phyloP scores from a whole-genome alignment of 495 filamentous ascomycete species.

The Aspergillus sparsus region DNA sequence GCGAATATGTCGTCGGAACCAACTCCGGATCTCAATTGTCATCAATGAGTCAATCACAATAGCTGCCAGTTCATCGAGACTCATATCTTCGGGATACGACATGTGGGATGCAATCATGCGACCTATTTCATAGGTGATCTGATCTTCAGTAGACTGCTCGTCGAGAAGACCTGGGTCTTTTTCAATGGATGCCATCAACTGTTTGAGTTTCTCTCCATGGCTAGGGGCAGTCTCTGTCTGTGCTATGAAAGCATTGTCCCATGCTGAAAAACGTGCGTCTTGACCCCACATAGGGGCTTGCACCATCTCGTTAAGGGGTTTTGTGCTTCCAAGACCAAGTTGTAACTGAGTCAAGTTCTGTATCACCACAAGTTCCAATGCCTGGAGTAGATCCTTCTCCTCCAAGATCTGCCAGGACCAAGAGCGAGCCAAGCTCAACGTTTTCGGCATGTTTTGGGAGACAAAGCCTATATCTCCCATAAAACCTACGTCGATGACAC shows the following conservation, averaged over 20 bases:
- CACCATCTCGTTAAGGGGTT: neutral
- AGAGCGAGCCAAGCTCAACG: neutral
- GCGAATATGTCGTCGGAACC: constrained; percentile 35
- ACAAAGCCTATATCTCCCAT: constrained; percentile 42
- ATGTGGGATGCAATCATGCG: constrained; percentile 37
- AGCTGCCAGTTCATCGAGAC: constrained; percentile 32
- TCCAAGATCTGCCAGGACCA: neutral
- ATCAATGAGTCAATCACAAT: constrained; percentile 47
- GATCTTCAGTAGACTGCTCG: constrained; percentile 14
- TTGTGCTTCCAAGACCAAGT: neutral
- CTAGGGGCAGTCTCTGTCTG: too few species aligned
- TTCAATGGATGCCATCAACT: neutral
- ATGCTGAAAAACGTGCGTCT: neutral
- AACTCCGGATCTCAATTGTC: constrained; percentile 45
- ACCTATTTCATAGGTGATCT: constrained; percentile 25
- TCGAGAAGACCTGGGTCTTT: constrained; percentile 20
- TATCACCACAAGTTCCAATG: neutral
- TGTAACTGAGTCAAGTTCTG: neutral
- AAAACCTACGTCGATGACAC: constrained; percentile 37
- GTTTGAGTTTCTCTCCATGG: too few species aligned
- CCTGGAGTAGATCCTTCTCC: neutral
- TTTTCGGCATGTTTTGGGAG: neutral
- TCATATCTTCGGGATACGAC: constrained; percentile 28
- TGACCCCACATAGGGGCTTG: neutral
- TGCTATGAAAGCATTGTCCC: neutral